Percentiles rank a stretch among this genome's conserved stretches.
Conservation (phyloP, 2,329 filamentous ascomycete species). For the Ophiocordyceps camponoti-rufipedis region DNA sequence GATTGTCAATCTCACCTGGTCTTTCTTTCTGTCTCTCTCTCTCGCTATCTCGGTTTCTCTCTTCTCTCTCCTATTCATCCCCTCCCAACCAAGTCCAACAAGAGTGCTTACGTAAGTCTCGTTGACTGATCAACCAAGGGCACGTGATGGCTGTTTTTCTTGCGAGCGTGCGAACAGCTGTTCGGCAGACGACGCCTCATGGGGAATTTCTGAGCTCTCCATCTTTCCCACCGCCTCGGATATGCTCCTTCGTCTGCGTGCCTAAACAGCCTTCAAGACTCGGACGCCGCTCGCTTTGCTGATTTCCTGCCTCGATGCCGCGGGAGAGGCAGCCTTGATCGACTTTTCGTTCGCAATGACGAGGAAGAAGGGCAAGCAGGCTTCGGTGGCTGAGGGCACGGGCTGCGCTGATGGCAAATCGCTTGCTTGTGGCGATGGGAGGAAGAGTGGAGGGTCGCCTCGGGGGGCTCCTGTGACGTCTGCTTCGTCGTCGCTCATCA, state of each 20-base stretch:
- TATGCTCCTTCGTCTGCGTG: no score
- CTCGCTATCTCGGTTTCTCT: background rate
- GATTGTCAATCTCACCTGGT: no score
- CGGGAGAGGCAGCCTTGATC: no score
- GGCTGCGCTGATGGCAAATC: background rate
- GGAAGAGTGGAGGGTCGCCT: constrained; percentile 3
- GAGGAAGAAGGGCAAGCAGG: constrained; percentile 24
- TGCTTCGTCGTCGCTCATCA: constrained; percentile 7
- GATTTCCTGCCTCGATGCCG: no score
- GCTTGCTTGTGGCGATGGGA: background rate
- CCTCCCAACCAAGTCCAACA: no score
- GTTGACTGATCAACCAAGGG: background rate
- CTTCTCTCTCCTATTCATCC: background rate
- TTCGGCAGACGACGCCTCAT: background rate
- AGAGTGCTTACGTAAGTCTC: no score
- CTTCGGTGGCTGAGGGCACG: constrained; percentile 8
- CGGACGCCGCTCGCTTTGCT: no score
- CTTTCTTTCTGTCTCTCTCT: no score
- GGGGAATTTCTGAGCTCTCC: background rate
- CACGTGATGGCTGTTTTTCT: background rate
- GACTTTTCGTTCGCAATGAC: constrained; percentile 15
- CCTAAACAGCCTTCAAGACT: no score
- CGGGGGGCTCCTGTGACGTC: background rate
- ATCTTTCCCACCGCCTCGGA: no score
- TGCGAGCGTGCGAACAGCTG: background rate